Base-by-base conservation (phyloP, 2,329 filamentous ascomycete species). In the Ophiostoma tasmaniense region DNA sequence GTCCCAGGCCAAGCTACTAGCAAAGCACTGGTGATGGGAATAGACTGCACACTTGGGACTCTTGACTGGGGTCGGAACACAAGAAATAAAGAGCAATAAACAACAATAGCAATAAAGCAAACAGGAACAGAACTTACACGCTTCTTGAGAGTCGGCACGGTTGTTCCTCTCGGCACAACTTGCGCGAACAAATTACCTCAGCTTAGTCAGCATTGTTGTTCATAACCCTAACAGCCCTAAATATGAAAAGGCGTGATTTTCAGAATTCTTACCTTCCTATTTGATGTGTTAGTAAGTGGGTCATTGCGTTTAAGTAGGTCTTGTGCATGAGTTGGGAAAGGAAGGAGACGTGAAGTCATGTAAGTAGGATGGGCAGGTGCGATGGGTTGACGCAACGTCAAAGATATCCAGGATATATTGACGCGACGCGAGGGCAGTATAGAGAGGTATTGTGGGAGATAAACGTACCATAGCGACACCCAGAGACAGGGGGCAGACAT, bases 401-500 rank as follows among this genome's bases (percentile, higher is more conserved):
- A 22, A 8, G 45, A n/a, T n/a, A n/a, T n/a, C n/a, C n/a, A n/a
- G n/a, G n/a, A n/a, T 33, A 33, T 6, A 33, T 33, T 33, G 33
- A 33, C 33, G 33, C 33, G 5, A 33, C 33, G 33, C 33, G 33
- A 33, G 1, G 33, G 1, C 33, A 33, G 5, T 2, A 6, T 33
- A 8, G 8, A 8, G 33, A 33, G 1, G 8, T 6, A 33, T 4
- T 33, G 33, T 6, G 33, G 33, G 33, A 33, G 33, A 33, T n/a
- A 33, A 33, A 62, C 55, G 14, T 25, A 25, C 62, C 64, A 65
- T 65, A 22, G 64, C 95, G 75, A 99, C 94, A 90, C 95, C 95
- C 39, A 99, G 91, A 72, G 93, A 97, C 73, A 99, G 90, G 75
- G 95, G 95, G 77, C 93, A 90, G 77, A 99, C 95, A 82, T 99